Evolutionary conservation across 202 grass and related monocot genomes (phyloP).

Genomic region (Schoenoplectus tabernaemontani): DNA sequence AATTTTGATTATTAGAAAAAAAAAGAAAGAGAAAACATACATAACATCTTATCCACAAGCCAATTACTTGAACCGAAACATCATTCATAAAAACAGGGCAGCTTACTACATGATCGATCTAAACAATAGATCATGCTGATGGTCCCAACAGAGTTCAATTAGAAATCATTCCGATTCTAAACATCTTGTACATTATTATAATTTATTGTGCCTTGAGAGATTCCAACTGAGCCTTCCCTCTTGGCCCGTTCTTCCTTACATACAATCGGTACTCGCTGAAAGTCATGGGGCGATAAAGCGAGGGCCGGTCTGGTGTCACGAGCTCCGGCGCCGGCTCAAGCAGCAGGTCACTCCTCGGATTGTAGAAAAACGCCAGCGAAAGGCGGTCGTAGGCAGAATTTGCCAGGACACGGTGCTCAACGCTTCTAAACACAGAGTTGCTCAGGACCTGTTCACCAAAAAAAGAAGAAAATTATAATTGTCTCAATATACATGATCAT

Average conservation of each 20-base stretch:
- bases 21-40: too few species aligned
- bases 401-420: constrained; percentile 76
- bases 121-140: too few species aligned
- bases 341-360: constrained; percentile 48
- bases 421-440: constrained; percentile 60
- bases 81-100: too few species aligned
- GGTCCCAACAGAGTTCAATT: too few species aligned
- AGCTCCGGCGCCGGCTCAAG: constrained; percentile 44
- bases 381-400: constrained; percentile 53
- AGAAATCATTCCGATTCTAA: too few species aligned
- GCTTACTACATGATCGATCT: too few species aligned
- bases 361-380: constrained; percentile 87
- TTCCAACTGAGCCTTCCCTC: constrained; percentile 65
- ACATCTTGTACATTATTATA: neutral
- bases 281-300: constrained; percentile 70
- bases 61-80: too few species aligned
- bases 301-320: constrained; percentile 33
- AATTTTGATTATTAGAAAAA: too few species aligned
- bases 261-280: constrained; percentile 57
- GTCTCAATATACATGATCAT: neutral
- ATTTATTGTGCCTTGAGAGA: constrained; percentile 42
- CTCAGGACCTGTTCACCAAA: constrained; percentile 48
- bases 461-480: neutral
- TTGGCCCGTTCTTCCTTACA: constrained; percentile 57
- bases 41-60: too few species aligned